Evolutionary conservation across 495 filamentous ascomycete genomes (phyloP), one percentile per base, ranked within the genome.

Genomic region (Aspergillus avenaceus): DNA sequence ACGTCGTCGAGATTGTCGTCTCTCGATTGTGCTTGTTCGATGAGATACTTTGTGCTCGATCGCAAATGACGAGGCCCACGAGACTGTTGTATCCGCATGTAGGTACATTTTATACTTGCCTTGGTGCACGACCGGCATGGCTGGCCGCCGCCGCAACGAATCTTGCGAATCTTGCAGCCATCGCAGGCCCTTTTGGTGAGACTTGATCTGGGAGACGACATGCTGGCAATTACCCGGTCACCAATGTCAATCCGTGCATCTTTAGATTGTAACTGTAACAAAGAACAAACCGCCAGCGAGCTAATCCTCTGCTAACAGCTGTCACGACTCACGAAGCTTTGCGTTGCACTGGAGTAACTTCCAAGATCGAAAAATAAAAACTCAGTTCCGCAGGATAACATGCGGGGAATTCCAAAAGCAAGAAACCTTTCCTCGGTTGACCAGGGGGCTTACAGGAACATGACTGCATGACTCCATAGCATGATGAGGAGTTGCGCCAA

Each of bases 61-160:
- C 69, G 59, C 50, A 71, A 38, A 13, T 48, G 62, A 44, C 67
- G 55, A 4, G 69, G 71, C 8, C 71, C 71, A 40, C 68, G 63
- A 27, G 54, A 53, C 18, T 58, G 52, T 18, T 61, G 68, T 3
- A 48, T 49, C 14, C 66, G 66, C 43, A 64, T 66, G 53, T 69
- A 72, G 22, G 65, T 72, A 55, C 70, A 75, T 4, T 63, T 55
- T 42, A 72, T 63, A 19, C 67, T 59, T 11, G 64, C 58, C 41
- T 67, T 61, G 27, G 52, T 28, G 47, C 71, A 74, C 5, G 60
- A 45, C 50, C 22, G 47, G 41, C 63, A 66, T 1, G 63, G 63
- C n/a, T 58, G 49, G 27, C 48, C 45, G 0, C 62, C 61, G 11
- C 53, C 58, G 28, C 65, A 69, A 4, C 55, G 53, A 21, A 69